Base-by-base conservation (phyloP, 352 stramenopile genomes). In the Pythium myriotylum region DNA sequence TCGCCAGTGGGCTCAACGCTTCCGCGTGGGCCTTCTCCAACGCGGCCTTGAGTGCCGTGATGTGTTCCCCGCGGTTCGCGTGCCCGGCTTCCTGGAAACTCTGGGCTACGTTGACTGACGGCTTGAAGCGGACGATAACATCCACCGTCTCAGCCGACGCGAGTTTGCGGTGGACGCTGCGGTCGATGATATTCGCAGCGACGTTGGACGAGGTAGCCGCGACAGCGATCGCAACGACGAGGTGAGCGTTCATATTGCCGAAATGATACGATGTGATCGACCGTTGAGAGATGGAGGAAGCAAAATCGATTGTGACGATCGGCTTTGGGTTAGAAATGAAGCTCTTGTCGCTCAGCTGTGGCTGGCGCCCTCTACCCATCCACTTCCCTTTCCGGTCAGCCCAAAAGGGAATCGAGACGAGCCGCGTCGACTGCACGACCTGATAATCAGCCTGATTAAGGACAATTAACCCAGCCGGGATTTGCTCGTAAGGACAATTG, bases 111-210 rank as follows among this genome's bases (percentile, higher is more conserved):
- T 55, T 42, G 9, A 19, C 10, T 12, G 10, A 22, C 6, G 24
- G 40, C 10, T 46, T 46, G 10, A 13, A 46, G 42, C 37, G 33
- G 2, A 62, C 45, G 43, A 62, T 54, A n/a, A 62, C 27, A 43
- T 62, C 32, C 17, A 54, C 54, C 16, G n/a, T 52, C 41, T 27
- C 42, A 5, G 24, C 20, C 8, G 41, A 26, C 16, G 41, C 42
- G 42, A 62, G 54, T 20, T 41, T 43, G 20, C 54, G 54, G 54
- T 62, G 54, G 27, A 62, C 54, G 42, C 32, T 48, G 55, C 55
- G 55, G 55, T 62, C 55, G 33, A 62, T 29, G 20, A 54, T 33
- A n/a, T 27, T 20, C 13, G 54, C 29, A 14, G 19, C 27, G 55
- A 24, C 55, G 22, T 39, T 19, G 43, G 33, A 27, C 20, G 29